phyloP scores from a whole-genome alignment of 2,329 filamentous ascomycete species.

The Ceratocystis cacaofunesta region DNA sequence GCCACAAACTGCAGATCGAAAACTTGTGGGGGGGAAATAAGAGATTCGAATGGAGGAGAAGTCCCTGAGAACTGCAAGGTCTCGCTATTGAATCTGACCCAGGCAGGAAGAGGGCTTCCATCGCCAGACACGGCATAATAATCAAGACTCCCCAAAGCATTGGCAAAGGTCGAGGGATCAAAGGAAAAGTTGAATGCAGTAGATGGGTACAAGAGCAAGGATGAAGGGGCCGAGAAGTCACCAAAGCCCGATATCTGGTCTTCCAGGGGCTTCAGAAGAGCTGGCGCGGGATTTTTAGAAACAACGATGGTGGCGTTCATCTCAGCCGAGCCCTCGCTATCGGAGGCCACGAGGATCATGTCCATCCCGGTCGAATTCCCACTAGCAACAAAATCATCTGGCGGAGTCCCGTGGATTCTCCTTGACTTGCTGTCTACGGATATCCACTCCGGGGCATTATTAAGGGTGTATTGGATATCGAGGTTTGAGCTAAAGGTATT shows the following conservation, averaged over 20 bases:
- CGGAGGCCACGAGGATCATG: conserved; percentile 56
- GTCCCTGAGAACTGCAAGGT: conserved; percentile 54
- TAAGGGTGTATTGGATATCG: conserved; percentile 50
- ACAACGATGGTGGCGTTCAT: conserved; percentile 59
- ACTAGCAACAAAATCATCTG: conserved; percentile 31
- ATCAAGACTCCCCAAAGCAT: conserved; percentile 36
- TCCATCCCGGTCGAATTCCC: conserved; percentile 41
- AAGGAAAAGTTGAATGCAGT: conserved; percentile 39
- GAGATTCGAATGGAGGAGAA: conserved; percentile 49
- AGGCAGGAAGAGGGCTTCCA: conserved; percentile 72
- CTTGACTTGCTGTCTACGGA: conserved; percentile 50
- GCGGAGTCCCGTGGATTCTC: conserved; percentile 57
- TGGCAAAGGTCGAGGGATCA: conserved; percentile 46
- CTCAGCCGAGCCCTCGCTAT: conserved; percentile 45
- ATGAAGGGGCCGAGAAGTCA: conserved; percentile 43
- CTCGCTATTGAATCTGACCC: conserved; percentile 58
- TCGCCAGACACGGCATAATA: conserved; percentile 67
- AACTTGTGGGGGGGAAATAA: conserved; percentile 52
- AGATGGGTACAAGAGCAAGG: conserved; percentile 41
- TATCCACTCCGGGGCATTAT: conserved; percentile 55
- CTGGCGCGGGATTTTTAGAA: conserved; percentile 40
- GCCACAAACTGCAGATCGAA: conserved; percentile 62
- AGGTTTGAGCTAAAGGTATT: conserved; percentile 55
- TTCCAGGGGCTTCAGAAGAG: conserved; percentile 39
- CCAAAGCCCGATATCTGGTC: conserved; percentile 45